These are phyloP conservation scores for Trametes villosa DNA, from an alignment of 768 basidiomycete species.

Conservation along the genomic window DNA sequence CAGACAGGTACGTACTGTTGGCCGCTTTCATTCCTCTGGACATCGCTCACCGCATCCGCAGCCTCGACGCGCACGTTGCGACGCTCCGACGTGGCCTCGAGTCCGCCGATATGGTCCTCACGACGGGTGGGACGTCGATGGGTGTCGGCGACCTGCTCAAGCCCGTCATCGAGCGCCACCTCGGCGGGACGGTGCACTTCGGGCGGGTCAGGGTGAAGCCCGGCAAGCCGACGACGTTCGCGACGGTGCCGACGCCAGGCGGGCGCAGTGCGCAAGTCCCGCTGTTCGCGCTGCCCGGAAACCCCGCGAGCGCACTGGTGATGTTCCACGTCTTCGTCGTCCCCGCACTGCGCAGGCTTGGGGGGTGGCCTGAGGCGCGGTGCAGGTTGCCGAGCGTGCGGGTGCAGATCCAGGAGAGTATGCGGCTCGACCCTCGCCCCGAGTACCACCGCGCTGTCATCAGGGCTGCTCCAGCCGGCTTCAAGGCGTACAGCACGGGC, in stretches of 20 bases:
- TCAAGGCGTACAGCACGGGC: slow-evolving; percentile 80
- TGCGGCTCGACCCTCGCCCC: slow-evolving; percentile 72
- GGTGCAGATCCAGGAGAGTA: slow-evolving; percentile 63
- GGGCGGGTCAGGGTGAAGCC: slow-evolving; percentile 75
- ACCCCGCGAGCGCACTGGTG: slow-evolving; percentile 87
- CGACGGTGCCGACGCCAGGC: slow-evolving; percentile 60
- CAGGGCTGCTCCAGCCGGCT: slow-evolving; percentile 43
- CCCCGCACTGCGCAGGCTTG: slow-evolving; percentile 74
- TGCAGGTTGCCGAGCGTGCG: slow-evolving; percentile 64
- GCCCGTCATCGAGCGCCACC: slow-evolving; percentile 81
- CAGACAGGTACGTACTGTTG: slow-evolving; percentile 58
- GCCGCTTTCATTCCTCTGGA: neutral
- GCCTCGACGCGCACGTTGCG: slow-evolving; percentile 59
- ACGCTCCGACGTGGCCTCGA: slow-evolving; percentile 62
- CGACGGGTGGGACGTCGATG: slow-evolving; percentile 93
- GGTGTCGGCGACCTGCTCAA: slow-evolving; percentile 86
- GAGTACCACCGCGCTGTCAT: slow-evolving; percentile 86
- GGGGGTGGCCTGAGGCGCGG: slow-evolving; percentile 60
- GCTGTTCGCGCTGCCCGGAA: slow-evolving; percentile 86
- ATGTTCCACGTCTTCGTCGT: slow-evolving; percentile 86
- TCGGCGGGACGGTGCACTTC: slow-evolving; percentile 81
- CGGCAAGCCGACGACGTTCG: slow-evolving; percentile 92
- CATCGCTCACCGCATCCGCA: slow-evolving; percentile 29
- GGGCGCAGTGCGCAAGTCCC: slow-evolving; percentile 48
- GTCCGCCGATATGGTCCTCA: slow-evolving; percentile 73